Conservation (phyloP, 805 yeast genomes). For the Pichia exigua region DNA sequence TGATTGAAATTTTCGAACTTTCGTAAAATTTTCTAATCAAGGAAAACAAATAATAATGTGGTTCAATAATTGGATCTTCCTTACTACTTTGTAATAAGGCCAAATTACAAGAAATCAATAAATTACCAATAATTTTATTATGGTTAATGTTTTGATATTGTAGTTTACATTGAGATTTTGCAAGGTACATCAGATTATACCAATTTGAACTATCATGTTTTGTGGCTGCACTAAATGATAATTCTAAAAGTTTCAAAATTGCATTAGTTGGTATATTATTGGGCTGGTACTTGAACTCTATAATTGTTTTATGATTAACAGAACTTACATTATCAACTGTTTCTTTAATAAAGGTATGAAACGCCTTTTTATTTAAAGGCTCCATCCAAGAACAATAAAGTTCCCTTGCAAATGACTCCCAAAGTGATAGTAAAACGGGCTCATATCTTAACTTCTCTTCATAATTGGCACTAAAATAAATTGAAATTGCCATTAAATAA, state of each 20-base stretch:
- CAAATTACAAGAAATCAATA: slow-evolving; percentile 37
- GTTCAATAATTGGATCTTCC: slow-evolving; percentile 61
- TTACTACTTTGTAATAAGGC: slow-evolving; percentile 33
- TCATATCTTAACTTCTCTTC: slow-evolving; percentile 19
- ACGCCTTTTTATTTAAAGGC: slow-evolving; percentile 61
- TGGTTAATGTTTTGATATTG: slow-evolving; percentile 13
- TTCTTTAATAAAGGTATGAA: slow-evolving; percentile 27
- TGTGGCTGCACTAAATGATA: slow-evolving; percentile 41
- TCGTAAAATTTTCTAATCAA: slow-evolving; percentile 49
- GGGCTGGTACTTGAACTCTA: neutral
- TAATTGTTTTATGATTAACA: neutral
- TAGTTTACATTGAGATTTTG: slow-evolving; percentile 52
- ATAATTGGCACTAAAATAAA: slow-evolving; percentile 21
- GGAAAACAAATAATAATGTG: slow-evolving; percentile 62
- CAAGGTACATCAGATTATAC: slow-evolving; percentile 49
- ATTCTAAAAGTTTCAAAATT: slow-evolving; percentile 29
- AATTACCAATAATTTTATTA: slow-evolving; percentile 31
- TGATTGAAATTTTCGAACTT: slow-evolving; percentile 26
- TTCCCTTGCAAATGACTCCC: slow-evolving; percentile 50
- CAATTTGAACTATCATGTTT: slow-evolving; percentile 44
- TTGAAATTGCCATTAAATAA: slow-evolving; percentile 63
- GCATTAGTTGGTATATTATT: slow-evolving; percentile 11
- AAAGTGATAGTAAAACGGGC: slow-evolving; percentile 36
- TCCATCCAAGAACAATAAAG: slow-evolving; percentile 49
- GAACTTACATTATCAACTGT: too few relatives aligned